Conservation (phyloP, 495 filamentous ascomycete genomes). For the Sordaria brevicollis region DNA sequence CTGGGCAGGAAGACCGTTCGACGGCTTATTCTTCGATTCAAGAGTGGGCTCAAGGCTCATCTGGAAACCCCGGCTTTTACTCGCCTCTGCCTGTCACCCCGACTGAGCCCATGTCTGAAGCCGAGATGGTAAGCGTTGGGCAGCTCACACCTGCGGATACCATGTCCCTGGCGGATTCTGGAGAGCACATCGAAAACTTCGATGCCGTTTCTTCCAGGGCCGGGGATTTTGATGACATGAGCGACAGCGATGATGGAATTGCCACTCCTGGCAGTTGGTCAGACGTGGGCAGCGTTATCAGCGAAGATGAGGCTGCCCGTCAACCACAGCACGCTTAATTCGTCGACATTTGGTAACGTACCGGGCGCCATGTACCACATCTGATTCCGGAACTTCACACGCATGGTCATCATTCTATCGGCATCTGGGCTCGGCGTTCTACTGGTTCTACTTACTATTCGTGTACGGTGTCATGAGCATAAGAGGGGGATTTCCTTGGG, state of each 20-base stretch:
- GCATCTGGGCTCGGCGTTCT: not conserved
- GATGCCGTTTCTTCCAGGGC: conserved; percentile 22
- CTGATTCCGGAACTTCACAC: not conserved
- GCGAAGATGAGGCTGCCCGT: conserved; percentile 37
- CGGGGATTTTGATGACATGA: conserved; percentile 48
- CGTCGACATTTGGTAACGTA: not conserved
- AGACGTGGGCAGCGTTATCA: conserved; percentile 65
- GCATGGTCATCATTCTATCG: not conserved
- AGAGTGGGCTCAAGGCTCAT: conserved; percentile 41
- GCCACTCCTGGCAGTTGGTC: conserved; percentile 66
- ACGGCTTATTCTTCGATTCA: conserved; percentile 41
- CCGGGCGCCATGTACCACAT: not conserved
- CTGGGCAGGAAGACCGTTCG: conserved; percentile 26
- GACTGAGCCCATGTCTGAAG: conserved; percentile 27
- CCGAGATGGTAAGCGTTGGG: conserved; percentile 34
- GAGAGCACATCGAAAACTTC: conserved; percentile 23
- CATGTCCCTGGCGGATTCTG: conserved; percentile 33
- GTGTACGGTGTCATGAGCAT: not conserved
- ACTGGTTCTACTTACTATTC: not conserved
- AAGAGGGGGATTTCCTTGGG: not conserved
- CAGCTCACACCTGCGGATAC: conserved; percentile 43
- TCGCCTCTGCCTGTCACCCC: conserved; percentile 38
- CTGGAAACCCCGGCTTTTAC: conserved; percentile 34
- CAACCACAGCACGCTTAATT: not conserved
- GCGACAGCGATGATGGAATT: conserved; percentile 51